phyloP scores from a whole-genome alignment of 1,284 basidiomycete genomes.

The Pseudozyma tsukubaensis region DNA sequence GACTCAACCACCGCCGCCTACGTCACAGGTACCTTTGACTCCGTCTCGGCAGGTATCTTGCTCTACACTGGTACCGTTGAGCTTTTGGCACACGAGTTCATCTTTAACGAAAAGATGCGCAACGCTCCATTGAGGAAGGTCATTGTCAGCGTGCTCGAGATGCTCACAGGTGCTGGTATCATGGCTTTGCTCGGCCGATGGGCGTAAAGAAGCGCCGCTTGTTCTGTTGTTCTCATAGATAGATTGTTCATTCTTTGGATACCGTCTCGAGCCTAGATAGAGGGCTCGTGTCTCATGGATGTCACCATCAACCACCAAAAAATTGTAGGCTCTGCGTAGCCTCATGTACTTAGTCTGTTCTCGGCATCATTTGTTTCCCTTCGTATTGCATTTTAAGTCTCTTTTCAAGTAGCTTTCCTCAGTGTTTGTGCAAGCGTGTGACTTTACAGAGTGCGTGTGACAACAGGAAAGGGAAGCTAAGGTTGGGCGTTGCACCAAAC shows the following conservation, averaged over 20 bases:
- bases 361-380: neutral
- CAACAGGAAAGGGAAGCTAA: neutral
- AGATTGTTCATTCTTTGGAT: neutral
- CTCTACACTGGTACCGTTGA: conserved; percentile 67
- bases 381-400: conserved; percentile 2
- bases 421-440: neutral
- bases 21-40: conserved; percentile 65
- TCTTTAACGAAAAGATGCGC: conserved; percentile 69
- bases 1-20: conserved; percentile 63
- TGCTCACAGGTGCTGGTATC: conserved; percentile 69
- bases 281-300: neutral
- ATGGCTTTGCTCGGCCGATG: conserved; percentile 70
- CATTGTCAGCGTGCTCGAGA: conserved; percentile 62
- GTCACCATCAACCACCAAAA: conserved; percentile 2
- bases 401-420: neutral
- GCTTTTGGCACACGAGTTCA: conserved; percentile 68
- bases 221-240: neutral
- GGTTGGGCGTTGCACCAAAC: neutral
- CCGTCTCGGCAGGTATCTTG: conserved; percentile 66
- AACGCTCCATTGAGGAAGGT: conserved; percentile 65
- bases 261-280: neutral
- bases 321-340: neutral
- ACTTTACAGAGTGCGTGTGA: conserved; percentile 6
- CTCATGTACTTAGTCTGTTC: neutral
- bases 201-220: conserved; percentile 46